phyloP scores from a whole-genome alignment of 441 rosid genomes.

The Jatropha multifida region DNA sequence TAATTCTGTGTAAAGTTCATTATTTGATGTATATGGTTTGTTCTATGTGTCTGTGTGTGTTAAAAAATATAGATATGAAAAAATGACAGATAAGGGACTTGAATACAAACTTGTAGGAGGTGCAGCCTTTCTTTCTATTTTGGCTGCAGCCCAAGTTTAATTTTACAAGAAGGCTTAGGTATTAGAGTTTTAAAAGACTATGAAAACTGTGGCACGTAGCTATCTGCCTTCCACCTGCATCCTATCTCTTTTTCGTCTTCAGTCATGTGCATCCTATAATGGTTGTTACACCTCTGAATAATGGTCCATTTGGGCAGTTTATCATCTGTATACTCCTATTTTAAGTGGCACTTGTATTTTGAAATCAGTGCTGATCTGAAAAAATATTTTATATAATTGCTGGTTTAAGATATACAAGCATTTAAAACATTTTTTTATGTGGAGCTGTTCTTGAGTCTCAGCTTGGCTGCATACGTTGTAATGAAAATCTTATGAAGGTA shows the following conservation, averaged over 20 bases:
- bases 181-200: too few relatives aligned
- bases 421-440: too few relatives aligned
- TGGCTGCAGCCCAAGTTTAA: neutral
- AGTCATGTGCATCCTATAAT: neutral
- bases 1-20: neutral
- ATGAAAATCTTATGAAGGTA: slow-evolving; percentile 10
- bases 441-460: too few relatives aligned
- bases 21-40: neutral
- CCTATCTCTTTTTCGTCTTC: too few relatives aligned
- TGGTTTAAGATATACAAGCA: too few relatives aligned
- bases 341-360: neutral
- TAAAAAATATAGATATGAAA: neutral
- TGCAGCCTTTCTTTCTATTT: neutral
- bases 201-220: neutral
- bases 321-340: neutral
- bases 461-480: neutral
- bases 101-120: neutral
- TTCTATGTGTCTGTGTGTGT: too few relatives aligned
- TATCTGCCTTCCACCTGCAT: neutral
- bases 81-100: neutral
- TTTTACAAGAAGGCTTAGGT: neutral
- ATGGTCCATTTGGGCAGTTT: neutral
- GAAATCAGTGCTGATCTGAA: neutral
- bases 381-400: neutral
- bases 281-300: too few relatives aligned